Conservation (phyloP, 2,329 filamentous ascomycete species). For the Apiospora sp. region DNA sequence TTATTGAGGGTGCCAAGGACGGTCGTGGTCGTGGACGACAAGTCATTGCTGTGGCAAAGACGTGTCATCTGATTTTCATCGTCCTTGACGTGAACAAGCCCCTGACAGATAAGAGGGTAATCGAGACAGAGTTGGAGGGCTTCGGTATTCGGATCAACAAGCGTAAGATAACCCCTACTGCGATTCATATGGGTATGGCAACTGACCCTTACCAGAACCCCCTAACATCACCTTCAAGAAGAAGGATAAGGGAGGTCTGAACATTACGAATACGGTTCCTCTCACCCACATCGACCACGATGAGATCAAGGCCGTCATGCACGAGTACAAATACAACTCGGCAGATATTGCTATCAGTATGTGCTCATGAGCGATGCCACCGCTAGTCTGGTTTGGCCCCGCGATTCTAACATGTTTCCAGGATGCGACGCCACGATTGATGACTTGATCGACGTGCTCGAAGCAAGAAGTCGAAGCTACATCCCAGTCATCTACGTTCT, state of each 20-base stretch:
- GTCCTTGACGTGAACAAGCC: conserved; percentile 99
- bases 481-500: conserved; percentile 99
- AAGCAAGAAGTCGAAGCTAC: conserved; percentile 93
- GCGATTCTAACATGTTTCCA: not conserved
- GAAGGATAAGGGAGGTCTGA: conserved; percentile 98
- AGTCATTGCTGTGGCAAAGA: conserved; percentile 98
- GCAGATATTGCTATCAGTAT: conserved; percentile 92
- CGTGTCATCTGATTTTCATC: conserved; percentile 98
- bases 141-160: conserved; percentile 99
- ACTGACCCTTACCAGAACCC: conserved; percentile 58
- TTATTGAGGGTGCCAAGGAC: conserved; percentile 98
- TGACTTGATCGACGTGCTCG: conserved; percentile 93
- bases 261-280: conserved; percentile 93
- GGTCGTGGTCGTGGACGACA: conserved; percentile 97
- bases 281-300: conserved; percentile 92
- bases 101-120: conserved; percentile 93
- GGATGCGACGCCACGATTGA: conserved; percentile 93
- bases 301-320: conserved; percentile 98
- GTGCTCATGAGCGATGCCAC: not conserved
- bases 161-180: conserved; percentile 33
- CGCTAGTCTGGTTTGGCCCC: not conserved
- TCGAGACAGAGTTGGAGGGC: conserved; percentile 93
- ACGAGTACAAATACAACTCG: conserved; percentile 94
- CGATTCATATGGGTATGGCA: not conserved
- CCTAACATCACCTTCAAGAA: conserved; percentile 99